Evolutionary conservation across 108 stramenopile genomes (phyloP).

Genomic region (Skeletonema marinoi): DNA sequence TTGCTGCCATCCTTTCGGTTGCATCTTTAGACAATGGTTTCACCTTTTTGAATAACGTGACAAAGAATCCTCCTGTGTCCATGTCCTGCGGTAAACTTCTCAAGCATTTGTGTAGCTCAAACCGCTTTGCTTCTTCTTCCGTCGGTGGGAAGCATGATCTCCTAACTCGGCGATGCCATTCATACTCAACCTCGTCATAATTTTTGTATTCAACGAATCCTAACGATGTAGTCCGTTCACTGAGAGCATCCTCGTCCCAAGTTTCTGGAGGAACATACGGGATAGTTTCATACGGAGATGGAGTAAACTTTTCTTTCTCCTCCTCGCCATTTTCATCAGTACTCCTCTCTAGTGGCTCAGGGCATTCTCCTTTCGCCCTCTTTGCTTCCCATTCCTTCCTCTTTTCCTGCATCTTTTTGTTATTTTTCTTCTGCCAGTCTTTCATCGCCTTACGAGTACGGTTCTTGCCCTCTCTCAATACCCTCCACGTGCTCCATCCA

Average conservation of each 20-base stretch:
- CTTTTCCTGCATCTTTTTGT: slow-evolving; percentile 71
- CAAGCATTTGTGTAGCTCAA: slow-evolving; percentile 90
- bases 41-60: slow-evolving; percentile 88
- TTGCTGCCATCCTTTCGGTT: slow-evolving; percentile 39
- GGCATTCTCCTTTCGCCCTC: slow-evolving; percentile 18
- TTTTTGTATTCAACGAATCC: slow-evolving; percentile 67
- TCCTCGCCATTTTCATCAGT: slow-evolving; percentile 36
- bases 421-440: slow-evolving; percentile 72
- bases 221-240: slow-evolving; percentile 52
- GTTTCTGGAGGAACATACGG: slow-evolving; percentile 57
- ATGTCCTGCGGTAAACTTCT: slow-evolving; percentile 96
- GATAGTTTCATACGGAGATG: slow-evolving; percentile 42
- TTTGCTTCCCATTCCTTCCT: slow-evolving; percentile 55
- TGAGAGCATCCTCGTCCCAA: slow-evolving; percentile 62
- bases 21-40: slow-evolving; percentile 62
- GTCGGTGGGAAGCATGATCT: slow-evolving; percentile 84
- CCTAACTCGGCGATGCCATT: slow-evolving; percentile 60
- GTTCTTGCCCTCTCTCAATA: slow-evolving; percentile 66
- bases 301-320: slow-evolving; percentile 21
- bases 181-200: slow-evolving; percentile 71
- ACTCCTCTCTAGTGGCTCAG: slow-evolving; percentile 50
- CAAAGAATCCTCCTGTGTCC: slow-evolving; percentile 98
- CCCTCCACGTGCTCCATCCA: slow-evolving; percentile 89
- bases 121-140: slow-evolving; percentile 70
- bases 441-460: slow-evolving; percentile 54